Percentiles rank a stretch among this genome's conserved stretches.
Evolutionary conservation across 345 rosid genomes (phyloP).

Genomic region (Rhodomyrtus tomentosa): DNA sequence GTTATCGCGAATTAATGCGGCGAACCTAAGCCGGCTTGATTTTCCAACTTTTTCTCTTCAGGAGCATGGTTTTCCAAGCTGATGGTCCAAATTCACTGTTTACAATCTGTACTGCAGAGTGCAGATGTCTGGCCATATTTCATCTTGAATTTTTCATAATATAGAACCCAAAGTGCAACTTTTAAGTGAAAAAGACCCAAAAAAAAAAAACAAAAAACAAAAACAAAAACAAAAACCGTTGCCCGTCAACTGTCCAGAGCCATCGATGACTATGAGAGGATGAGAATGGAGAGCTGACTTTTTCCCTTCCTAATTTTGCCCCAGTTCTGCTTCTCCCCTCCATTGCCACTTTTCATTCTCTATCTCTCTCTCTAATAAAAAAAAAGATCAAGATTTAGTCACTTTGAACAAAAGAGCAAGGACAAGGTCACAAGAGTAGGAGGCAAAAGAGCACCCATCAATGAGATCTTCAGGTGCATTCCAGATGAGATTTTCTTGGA

Average conservation of each 20-base stretch:
- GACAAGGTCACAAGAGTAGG: not conserved
- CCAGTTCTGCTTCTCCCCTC: not conserved
- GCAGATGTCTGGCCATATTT: not conserved
- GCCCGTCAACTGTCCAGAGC: not conserved
- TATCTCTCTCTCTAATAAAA: not conserved
- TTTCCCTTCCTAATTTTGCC: not conserved
- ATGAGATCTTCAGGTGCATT: not conserved
- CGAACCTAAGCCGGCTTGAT: not conserved
- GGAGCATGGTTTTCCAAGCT: not conserved
- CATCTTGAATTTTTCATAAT: not conserved
- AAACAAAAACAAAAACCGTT: too few relatives aligned
- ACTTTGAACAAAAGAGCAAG: not conserved
- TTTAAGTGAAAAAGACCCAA: not conserved
- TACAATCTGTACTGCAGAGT: not conserved
- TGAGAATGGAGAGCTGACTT: not conserved
- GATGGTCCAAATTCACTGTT: not conserved
- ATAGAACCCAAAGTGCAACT: not conserved
- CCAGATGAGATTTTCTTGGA: not conserved
- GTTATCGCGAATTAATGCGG: not conserved
- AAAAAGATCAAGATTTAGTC: not conserved
- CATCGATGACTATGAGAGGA: not conserved
- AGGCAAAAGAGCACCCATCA: not conserved
- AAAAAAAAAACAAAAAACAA: too few relatives aligned
- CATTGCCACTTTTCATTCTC: not conserved
- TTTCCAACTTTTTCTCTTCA: not conserved